Evolutionary conservation across 2,329 filamentous ascomycete species (phyloP), one percentile per base, ranked within the genome.

Genomic region (Coniella lustricola): DNA sequence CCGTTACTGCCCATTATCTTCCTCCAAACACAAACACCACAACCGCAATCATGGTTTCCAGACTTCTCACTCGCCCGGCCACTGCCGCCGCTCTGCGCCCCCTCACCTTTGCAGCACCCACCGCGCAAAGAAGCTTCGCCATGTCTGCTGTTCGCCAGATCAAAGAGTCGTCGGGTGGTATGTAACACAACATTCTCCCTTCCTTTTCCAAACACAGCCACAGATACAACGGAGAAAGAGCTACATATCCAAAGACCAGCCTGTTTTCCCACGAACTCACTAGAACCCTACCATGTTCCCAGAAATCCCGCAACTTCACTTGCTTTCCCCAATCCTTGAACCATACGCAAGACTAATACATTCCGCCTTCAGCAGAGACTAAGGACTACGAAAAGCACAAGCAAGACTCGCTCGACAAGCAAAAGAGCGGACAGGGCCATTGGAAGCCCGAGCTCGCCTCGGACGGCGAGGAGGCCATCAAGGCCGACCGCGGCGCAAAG

Each of bases 381-480:
- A 56, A 66, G 13, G 67, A 74, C 55, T 66, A 69, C 58, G 76
- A 82, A 52, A 75, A 69, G 61, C 79, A 82, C 68, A 82, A 84
- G 68, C 64, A 75, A 48, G 78, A 83, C 59, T 72, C 73, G 20
- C 67, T 84, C 37, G 51, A 74, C 55, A 90, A 90, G 72, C 77
- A 87, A 52, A 80, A 84, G 64, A 67, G 76, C 34, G 87, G 86
- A 52, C 75, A 79, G 63, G 83, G 75, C 46, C 76, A 88, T 62
- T 93, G 88, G 87, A 85, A 86, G 68, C 74, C 84, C 18, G 82
- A 85, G 63, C 73, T 94, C 43, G 87, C 87, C 3, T 86, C 82
- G 43, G 81, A 88, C 66, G 87, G 84, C 66, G 88, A 94, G 72
- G 85, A 87, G 64, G 80, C 79, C 57, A 74, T 93, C 66, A 83